Evolutionary conservation across 2,329 filamentous ascomycete species (phyloP).

Genomic region (Magnaporthales sp.): DNA sequence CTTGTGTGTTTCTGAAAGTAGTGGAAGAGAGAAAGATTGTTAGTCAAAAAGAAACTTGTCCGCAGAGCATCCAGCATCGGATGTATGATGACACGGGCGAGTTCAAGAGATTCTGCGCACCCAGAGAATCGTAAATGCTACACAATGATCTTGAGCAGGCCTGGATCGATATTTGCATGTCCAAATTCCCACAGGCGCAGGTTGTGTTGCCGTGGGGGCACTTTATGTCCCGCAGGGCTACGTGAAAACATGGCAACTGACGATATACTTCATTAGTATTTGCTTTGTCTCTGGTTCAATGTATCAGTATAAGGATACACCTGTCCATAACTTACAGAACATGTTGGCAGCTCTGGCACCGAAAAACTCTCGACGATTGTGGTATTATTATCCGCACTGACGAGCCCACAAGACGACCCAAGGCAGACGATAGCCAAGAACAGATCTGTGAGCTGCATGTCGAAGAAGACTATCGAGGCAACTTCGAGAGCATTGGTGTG

Average conservation of each 20-base stretch:
- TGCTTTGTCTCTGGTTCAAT: neutral
- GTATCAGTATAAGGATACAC: neutral
- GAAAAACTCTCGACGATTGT: neutral
- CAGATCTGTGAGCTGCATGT: neutral
- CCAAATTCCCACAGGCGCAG: neutral
- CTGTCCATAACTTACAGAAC: neutral
- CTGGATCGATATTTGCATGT: neutral
- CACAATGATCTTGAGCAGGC: neutral
- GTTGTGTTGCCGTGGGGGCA: constrained; percentile 4
- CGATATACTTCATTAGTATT: neutral
- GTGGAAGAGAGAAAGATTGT: neutral
- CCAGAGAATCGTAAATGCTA: neutral
- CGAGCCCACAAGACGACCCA: neutral
- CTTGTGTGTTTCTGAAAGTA: neutral
- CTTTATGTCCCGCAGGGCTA: neutral
- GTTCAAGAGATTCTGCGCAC: neutral
- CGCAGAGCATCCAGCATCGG: neutral
- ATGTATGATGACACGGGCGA: neutral
- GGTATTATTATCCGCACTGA: neutral
- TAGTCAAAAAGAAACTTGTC: neutral
- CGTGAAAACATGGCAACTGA: neutral
- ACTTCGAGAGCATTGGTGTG: neutral
- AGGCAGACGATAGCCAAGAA: neutral
- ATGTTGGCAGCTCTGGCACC: neutral
- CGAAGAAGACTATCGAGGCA: neutral